Base-by-base conservation (phyloP, 306 rosid genomes). In the Castanea sativa region DNA sequence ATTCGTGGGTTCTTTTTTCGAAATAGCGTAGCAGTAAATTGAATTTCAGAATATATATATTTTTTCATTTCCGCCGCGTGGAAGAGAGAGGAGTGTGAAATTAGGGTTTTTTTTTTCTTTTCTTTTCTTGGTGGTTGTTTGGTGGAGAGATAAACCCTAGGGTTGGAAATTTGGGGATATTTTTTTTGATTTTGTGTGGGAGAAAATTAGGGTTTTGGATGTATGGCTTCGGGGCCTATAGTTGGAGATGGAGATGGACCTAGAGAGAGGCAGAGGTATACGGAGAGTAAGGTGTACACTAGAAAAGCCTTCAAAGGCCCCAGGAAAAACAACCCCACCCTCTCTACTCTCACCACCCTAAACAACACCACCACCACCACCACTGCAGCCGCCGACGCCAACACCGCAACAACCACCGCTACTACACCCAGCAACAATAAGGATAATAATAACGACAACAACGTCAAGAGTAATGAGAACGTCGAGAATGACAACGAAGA, bases 161-260 rank as follows among this genome's bases (percentile, higher is more conserved):
- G 30, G 77, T 76, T 74, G 53, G 53, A 27, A 87, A 78, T 79
- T 83, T 75, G 81, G 56, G 74, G 55, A 59, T 76, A 55, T 77
- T 12, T 49, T 49, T 23, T 23, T 23, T 12, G 3, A 49, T 49
- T 49, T 76, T 75, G 52, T 58, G 79, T 8, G 51, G 29, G 71
- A 67, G 30, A n/a, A 65, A 15, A 30, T 86, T 92, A 87, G 91
- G 97, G 95, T 91, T 91, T 86, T 85, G 96, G 82, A 88, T 92
- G 93, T 85, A 94, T 94, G 99, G 97, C 97, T 90, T 92, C 97
- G 80, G 97, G 88, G 88, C 90, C 92, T 81, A 77, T 57, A 23
- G 90, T 81, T 73, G 98, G 83, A 57, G 94, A 91, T 57, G 97
- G 91, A 81, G 78, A 91, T 57, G 97, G 91, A 81, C 76, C 78